Evolutionary conservation across 495 filamentous ascomycete genomes (phyloP).

Genomic region (Penicillium taxi): DNA sequence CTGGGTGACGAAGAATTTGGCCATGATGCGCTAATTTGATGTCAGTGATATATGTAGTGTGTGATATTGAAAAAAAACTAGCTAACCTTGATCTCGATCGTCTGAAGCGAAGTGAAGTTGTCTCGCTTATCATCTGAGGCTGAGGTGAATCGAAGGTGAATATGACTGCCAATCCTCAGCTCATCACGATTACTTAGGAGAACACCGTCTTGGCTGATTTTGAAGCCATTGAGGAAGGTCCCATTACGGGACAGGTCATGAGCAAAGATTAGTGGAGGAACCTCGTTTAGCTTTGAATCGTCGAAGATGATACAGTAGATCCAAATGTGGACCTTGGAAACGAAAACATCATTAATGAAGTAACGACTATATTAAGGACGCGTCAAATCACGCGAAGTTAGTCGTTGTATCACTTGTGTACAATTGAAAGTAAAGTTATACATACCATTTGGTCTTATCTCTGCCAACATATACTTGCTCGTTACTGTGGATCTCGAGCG

Average conservation of each 20-base stretch:
- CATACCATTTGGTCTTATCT: conserved; percentile 26
- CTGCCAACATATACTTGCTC: conserved; percentile 33
- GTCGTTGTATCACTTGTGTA: too few species aligned
- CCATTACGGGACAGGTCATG: conserved; percentile 54
- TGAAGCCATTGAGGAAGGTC: too few species aligned
- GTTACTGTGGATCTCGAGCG: conserved; percentile 20
- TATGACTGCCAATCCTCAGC: conserved; percentile 11
- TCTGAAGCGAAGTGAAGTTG: conserved; percentile 15
- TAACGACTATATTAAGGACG: conserved; percentile 38
- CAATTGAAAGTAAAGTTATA: too few species aligned
- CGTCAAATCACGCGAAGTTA: not conserved
- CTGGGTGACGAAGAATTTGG: conserved; percentile 41
- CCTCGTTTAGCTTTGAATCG: conserved; percentile 18
- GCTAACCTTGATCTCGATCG: conserved; percentile 26
- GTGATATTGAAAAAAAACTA: too few species aligned
- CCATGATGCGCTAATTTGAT: too few species aligned
- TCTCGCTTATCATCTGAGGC: too few species aligned
- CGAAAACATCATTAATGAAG: conserved; percentile 29
- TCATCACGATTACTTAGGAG: too few species aligned
- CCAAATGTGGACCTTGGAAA: conserved; percentile 54
- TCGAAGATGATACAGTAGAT: conserved; percentile 54
- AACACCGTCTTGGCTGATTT: conserved; percentile 50
- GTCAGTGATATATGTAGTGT: too few species aligned
- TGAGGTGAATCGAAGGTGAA: conserved; percentile 20
- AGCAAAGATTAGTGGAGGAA: conserved; percentile 50